Percentiles rank a stretch among this genome's conserved stretches.
Evolutionary conservation across 495 filamentous ascomycete species (phyloP).

Genomic region (Lepidopterella palustris): DNA sequence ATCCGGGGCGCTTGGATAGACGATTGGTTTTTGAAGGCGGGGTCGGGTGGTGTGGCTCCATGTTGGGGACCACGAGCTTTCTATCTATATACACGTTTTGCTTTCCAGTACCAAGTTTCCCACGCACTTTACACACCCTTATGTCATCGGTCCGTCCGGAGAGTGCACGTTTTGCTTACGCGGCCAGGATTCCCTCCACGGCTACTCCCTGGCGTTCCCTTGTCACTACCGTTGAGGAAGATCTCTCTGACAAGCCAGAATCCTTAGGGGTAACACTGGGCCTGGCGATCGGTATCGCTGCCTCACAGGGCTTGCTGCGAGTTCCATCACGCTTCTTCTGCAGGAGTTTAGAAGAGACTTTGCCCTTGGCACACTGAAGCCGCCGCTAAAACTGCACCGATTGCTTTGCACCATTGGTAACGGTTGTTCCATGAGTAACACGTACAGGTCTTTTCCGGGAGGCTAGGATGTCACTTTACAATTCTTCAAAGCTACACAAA

Average conservation of each 20-base stretch:
- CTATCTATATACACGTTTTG: neutral
- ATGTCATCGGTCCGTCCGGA: slow-evolving; percentile 5
- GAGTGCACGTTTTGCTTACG: slow-evolving; percentile 1
- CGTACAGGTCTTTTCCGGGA: neutral
- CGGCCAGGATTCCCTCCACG: neutral
- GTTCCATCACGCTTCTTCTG: neutral
- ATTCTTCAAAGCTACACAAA: neutral
- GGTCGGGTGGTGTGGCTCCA: neutral
- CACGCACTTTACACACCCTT: neutral
- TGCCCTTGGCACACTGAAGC: neutral
- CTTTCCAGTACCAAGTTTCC: neutral
- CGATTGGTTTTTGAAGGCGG: neutral
- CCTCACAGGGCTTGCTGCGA: neutral
- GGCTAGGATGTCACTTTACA: neutral
- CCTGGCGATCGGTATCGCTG: neutral
- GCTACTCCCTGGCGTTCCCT: neutral
- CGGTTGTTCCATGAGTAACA: neutral
- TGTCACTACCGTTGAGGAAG: neutral
- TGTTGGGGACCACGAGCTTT: neutral
- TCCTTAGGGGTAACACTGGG: neutral
- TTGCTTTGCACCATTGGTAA: too few species aligned
- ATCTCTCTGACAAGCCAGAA: slow-evolving; percentile 2
- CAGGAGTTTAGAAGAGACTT: neutral
- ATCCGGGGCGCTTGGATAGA: neutral
- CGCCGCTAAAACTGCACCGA: neutral